Conservation (phyloP, 768 basidiomycete genomes). For the Lactarius akahatsu region DNA sequence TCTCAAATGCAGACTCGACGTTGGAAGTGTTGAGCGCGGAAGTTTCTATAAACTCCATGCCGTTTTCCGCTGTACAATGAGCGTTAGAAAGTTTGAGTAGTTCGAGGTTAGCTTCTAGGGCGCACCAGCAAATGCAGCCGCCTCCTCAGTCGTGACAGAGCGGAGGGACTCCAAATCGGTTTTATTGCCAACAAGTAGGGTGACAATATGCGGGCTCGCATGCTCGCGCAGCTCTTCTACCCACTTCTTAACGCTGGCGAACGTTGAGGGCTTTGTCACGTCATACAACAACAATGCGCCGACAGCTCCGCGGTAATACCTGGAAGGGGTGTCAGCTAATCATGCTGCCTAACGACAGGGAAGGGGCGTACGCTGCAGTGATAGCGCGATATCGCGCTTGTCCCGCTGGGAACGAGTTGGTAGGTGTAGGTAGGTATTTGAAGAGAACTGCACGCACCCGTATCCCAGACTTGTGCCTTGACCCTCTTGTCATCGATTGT, state of each 20-base stretch:
- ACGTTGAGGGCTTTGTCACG: conserved; percentile 91
- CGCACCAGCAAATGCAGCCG: conserved; percentile 84
- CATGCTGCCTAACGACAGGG: neutral
- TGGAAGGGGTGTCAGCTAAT: conserved; percentile 34
- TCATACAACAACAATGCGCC: conserved; percentile 93
- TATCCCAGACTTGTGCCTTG: conserved; percentile 99
- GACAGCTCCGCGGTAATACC: conserved; percentile 97
- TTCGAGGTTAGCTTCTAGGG: conserved; percentile 25
- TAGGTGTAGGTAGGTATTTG: conserved; percentile 18
- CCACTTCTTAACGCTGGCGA: conserved; percentile 92
- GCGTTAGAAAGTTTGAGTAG: neutral
- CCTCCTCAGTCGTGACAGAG: conserved; percentile 97
- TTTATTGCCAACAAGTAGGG: conserved; percentile 98
- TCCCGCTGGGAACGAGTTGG: conserved; percentile 56
- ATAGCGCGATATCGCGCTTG: conserved; percentile 98
- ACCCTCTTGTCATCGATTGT: conserved; percentile 95
- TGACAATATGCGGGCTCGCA: conserved; percentile 88
- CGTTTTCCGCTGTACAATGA: conserved; percentile 66
- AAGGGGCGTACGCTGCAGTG: conserved; percentile 77
- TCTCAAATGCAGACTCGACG: conserved; percentile 57
- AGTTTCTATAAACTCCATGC: conserved; percentile 94
- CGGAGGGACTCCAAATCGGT: conserved; percentile 97
- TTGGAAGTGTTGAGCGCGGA: conserved; percentile 99
- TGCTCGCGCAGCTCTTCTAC: conserved; percentile 96
- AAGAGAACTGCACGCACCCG: conserved; percentile 56